Conservation (phyloP, 169 alveolate genomes). For the Amoebophrya sp. region DNA sequence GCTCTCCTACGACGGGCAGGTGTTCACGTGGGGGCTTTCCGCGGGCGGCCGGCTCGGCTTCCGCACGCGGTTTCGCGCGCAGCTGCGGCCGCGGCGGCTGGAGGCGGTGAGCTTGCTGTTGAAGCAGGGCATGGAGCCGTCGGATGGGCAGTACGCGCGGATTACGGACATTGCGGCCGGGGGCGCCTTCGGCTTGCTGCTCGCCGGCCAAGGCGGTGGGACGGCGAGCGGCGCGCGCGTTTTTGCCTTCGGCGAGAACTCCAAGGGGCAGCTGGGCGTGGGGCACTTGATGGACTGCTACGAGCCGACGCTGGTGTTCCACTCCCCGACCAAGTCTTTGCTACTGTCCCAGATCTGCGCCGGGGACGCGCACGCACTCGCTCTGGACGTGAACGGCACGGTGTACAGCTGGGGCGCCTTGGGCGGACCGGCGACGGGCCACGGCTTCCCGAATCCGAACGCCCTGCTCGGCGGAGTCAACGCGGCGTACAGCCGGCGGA, state of each 20-base stretch:
- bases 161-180: background rate
- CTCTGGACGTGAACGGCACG: background rate
- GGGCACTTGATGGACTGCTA: background rate
- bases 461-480: background rate
- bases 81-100: background rate
- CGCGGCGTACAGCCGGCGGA: background rate
- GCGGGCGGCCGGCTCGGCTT: background rate
- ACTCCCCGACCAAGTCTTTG: background rate
- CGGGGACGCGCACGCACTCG: background rate
- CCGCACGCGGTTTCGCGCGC: background rate
- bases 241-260: background rate
- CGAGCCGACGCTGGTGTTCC: background rate
- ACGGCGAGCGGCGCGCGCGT: background rate
- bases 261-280: background rate
- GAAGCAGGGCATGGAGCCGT: background rate
- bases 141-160: background rate
- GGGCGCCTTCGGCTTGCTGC: background rate
- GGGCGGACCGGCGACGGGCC: background rate
- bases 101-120: background rate
- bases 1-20: background rate
- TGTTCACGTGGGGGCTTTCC: background rate
- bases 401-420: background rate
- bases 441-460: background rate
- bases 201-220: too few relatives aligned
- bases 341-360: background rate